Percentiles rank a stretch among this genome's conserved stretches.
Conservation (phyloP, 345 rosid genomes). For the Trapa incisa region DNA sequence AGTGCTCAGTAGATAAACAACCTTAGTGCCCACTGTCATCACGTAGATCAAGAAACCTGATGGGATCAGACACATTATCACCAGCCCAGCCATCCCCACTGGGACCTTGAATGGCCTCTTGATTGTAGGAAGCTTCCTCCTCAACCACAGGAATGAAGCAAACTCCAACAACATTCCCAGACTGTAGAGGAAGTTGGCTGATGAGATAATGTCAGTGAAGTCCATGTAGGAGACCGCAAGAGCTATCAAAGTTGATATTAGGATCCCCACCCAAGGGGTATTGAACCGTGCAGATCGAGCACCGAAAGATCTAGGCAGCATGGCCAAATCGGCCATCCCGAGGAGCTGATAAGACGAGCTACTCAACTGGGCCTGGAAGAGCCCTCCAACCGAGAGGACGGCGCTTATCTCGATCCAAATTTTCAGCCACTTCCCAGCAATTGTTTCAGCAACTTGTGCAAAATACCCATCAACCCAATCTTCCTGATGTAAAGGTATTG, state of each 20-base stretch:
- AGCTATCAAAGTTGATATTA: slow-evolving; percentile 27
- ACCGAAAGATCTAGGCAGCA: slow-evolving; percentile 26
- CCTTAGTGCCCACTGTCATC: slow-evolving; percentile 29
- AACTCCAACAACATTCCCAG: slow-evolving; percentile 48
- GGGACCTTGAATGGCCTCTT: slow-evolving; percentile 36
- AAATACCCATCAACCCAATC: slow-evolving; percentile 53
- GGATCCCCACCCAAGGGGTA: slow-evolving; percentile 46
- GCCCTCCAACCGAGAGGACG: slow-evolving; percentile 55
- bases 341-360: slow-evolving; percentile 52
- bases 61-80: slow-evolving; percentile 41
- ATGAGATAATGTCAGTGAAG: slow-evolving; percentile 29
- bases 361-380: slow-evolving; percentile 77
- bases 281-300: slow-evolving; percentile 27
- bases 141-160: slow-evolving; percentile 37
- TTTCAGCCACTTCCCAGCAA: slow-evolving; percentile 73
- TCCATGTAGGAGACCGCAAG: slow-evolving; percentile 31
- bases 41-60: slow-evolving; percentile 33
- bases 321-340: slow-evolving; percentile 55
- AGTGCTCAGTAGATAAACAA: slow-evolving; percentile 29
- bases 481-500: slow-evolving; percentile 42
- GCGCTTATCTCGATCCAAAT: slow-evolving; percentile 55
- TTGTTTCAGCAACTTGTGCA: slow-evolving; percentile 46
- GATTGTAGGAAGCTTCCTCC: slow-evolving; percentile 25
- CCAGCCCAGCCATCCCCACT: slow-evolving; percentile 23
- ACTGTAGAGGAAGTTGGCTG: slow-evolving; percentile 39